Evolutionary conservation across 2,329 filamentous ascomycete species (phyloP).

Genomic region (Reticulascus tulasneorum): DNA sequence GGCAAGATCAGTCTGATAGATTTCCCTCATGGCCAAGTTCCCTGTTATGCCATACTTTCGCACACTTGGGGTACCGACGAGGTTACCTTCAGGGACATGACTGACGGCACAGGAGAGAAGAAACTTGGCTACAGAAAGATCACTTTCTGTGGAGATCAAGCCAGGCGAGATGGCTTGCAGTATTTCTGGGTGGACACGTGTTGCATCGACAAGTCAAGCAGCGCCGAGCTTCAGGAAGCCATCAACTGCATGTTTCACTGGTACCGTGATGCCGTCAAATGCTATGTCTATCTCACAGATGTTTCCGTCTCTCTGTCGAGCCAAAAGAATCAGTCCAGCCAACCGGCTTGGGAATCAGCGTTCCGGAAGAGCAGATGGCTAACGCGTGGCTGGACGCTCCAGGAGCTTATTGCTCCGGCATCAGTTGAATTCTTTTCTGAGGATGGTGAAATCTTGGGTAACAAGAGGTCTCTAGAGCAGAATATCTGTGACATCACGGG

Average conservation of each 20-base stretch:
- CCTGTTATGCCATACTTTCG: conserved; percentile 25
- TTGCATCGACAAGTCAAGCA: conserved; percentile 20
- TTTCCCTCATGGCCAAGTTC: too few relatives aligned
- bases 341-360: background rate
- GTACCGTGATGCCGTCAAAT: conserved; percentile 14
- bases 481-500: background rate
- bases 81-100: conserved; percentile 18
- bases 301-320: too few relatives aligned
- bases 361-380: conserved; percentile 1
- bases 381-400: conserved; percentile 6
- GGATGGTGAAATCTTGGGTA: conserved; percentile 8
- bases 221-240: conserved; percentile 17
- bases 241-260: conserved; percentile 17
- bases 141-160: conserved; percentile 4
- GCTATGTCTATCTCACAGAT: conserved; percentile 17
- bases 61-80: conserved; percentile 22
- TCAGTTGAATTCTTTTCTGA: conserved; percentile 17
- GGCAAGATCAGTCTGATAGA: too few relatives aligned
- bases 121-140: conserved; percentile 12
- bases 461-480: background rate
- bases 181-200: conserved; percentile 21
- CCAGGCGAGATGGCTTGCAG: conserved; percentile 4
- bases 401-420: conserved; percentile 15
- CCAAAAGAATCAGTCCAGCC: background rate
- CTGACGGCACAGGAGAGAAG: background rate